A percentile compares a stretch with the other conserved stretches of the same genome.
These are phyloP conservation scores for Datura wrightii DNA, from an alignment of 257 asterid genomes.

Conservation along the genomic window DNA sequence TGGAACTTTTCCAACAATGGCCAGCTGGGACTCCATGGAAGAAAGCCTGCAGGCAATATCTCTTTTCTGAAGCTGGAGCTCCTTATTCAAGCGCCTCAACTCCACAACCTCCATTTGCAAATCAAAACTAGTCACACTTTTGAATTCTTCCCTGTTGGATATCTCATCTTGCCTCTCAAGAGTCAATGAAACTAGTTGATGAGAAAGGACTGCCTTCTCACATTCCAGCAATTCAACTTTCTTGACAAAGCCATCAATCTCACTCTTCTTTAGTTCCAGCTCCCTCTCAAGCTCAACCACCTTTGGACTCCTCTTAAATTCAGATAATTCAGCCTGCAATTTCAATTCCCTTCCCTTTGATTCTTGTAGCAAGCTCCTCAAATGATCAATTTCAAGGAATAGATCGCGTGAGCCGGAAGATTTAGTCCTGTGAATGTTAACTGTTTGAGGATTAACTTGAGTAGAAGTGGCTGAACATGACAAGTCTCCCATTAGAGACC, in stretches of 20 bases:
- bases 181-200: constrained; percentile 53
- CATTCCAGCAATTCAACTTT: constrained; percentile 62
- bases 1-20: constrained; percentile 48
- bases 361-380: constrained; percentile 82
- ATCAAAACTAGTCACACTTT: constrained; percentile 50
- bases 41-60: constrained; percentile 73
- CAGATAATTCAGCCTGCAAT: constrained; percentile 71
- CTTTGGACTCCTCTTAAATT: constrained; percentile 51
- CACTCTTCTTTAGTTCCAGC: constrained; percentile 61
- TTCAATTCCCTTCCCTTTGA: constrained; percentile 78
- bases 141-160: constrained; percentile 41
- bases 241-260: constrained; percentile 59
- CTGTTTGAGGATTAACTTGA: constrained; percentile 79
- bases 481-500: constrained; percentile 82
- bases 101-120: constrained; percentile 84
- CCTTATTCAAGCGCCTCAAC: constrained; percentile 90
- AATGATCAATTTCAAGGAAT: constrained; percentile 80
- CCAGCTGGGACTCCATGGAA: constrained; percentile 68
- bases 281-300: constrained; percentile 65
- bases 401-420: constrained; percentile 64
- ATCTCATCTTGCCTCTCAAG: constrained; percentile 50
- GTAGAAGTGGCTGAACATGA: constrained; percentile 65
- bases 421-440: constrained; percentile 47
- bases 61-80: constrained; percentile 93
- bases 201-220: constrained; percentile 59